Evolutionary conservation across 495 filamentous ascomycete species (phyloP).

Genomic region (Mytilinidion resinicola): DNA sequence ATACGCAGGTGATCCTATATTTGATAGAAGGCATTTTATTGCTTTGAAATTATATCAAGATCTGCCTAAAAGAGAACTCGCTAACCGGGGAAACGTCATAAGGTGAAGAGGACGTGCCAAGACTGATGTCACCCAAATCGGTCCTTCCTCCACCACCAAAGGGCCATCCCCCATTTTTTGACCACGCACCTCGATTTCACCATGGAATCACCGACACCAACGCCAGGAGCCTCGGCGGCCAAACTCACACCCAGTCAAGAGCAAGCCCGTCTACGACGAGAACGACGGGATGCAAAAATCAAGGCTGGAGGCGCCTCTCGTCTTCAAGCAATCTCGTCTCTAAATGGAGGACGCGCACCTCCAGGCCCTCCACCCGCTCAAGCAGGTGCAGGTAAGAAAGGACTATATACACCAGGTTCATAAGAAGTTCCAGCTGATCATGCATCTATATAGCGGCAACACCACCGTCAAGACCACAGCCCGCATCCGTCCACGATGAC

Average conservation of each 20-base stretch:
- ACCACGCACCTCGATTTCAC: too few relatives aligned
- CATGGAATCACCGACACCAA: slow-evolving; percentile 15
- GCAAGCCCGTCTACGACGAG: slow-evolving; percentile 78
- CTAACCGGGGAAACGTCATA: too few relatives aligned
- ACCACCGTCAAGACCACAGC: neutral
- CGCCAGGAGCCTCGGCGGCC: slow-evolving; percentile 15
- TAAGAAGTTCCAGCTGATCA: neutral
- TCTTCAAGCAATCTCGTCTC: slow-evolving; percentile 70
- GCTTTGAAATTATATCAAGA: too few relatives aligned
- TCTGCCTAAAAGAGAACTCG: too few relatives aligned
- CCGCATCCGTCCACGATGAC: slow-evolving; percentile 38
- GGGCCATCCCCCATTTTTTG: too few relatives aligned
- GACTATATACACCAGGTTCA: neutral
- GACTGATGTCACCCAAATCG: too few relatives aligned
- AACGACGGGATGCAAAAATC: slow-evolving; percentile 86
- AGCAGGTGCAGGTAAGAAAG: too few relatives aligned
- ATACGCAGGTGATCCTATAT: too few relatives aligned
- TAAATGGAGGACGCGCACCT: slow-evolving; percentile 16
- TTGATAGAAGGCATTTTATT: too few relatives aligned
- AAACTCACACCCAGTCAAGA: slow-evolving; percentile 52
- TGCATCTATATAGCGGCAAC: too few relatives aligned
- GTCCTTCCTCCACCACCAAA: too few relatives aligned
- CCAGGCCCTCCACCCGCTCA: neutral
- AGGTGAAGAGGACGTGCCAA: too few relatives aligned
- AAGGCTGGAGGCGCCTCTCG: slow-evolving; percentile 70